A percentile compares a stretch with the other conserved stretches of the same genome.
phyloP scores from a whole-genome alignment of 2,329 filamentous ascomycete genomes.

The Hypoxylon sp. region DNA sequence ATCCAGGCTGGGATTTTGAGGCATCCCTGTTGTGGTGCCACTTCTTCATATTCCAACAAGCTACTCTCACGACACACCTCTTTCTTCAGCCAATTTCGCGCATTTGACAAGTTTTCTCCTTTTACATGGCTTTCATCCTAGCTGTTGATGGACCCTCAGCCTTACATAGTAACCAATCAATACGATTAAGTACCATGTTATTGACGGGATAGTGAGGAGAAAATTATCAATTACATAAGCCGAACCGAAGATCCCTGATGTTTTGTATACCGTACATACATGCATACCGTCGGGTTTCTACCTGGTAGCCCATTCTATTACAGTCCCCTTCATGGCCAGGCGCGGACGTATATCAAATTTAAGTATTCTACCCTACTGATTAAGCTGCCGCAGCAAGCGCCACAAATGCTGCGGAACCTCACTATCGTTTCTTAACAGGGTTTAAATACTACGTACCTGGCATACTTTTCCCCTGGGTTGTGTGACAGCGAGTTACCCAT shows the following conservation, averaged over 20 bases:
- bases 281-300: background rate
- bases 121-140: constrained; percentile 23
- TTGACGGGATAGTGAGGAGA: constrained; percentile 18
- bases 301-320: background rate
- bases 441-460: constrained; percentile 25
- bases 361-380: background rate
- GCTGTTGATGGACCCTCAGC: constrained; percentile 27
- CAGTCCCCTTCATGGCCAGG: constrained; percentile 21
- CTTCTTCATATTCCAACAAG: background rate
- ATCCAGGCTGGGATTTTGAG: constrained; percentile 7
- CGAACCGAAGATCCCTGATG: constrained; percentile 2
- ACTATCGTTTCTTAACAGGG: constrained; percentile 18
- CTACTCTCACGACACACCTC: background rate
- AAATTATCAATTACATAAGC: constrained; percentile 23
- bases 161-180: constrained; percentile 24
- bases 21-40: constrained; percentile 27
- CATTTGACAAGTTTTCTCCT: background rate
- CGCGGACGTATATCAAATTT: constrained; percentile 13
- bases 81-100: constrained; percentile 1
- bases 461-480: constrained; percentile 16
- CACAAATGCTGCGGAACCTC: constrained; percentile 17
- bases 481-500: constrained; percentile 31
- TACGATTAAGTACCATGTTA: constrained; percentile 1
- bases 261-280: background rate
- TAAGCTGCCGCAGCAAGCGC: constrained; percentile 34